Evolutionary conservation across 2,329 filamentous ascomycete genomes (phyloP), one percentile per base, ranked within the genome.

Genomic region (Chaetomium globosum): DNA sequence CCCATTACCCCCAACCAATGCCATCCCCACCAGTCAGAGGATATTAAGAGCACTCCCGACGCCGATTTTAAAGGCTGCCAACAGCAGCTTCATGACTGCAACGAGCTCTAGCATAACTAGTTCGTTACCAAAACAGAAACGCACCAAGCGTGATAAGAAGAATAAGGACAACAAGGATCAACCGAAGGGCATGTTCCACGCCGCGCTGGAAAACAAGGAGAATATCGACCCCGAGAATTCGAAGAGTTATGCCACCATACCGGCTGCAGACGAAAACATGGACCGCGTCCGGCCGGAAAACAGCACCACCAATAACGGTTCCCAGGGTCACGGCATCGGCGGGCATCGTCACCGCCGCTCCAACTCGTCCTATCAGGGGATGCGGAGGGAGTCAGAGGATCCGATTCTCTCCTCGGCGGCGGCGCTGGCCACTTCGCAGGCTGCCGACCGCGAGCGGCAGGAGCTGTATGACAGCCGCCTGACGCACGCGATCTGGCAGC

Each of bases 401-500:
- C 57, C 64, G 64, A 60, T 75, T 61, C 72, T 86, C 30, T 81
- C 82, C 0, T 83, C 84, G 0, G 85, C 86, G 0, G 83, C 85
- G 0, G 58, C 68, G 13, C 64, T 72, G 1, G 71, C 71, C 10
- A 69, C 59, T 49, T 84, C 87, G 59, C 84, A 86, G 8, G 78
- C 89, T 48, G 86, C 86, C 0, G 89, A 92, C 65, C 87, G 87
- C 69, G 89, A 93, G 74, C 86, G 91, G 7, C 89, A 92, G 73
- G 81, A 83, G 65, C 86, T 84, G 8, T 98, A 96, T 76, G 93
- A 98, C 74, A 87, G 85, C 62, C 88, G 93, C 2, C 84, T 99
- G 16, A 98, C 95, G 0, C 91, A 96, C 71, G 89, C 91, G 12
- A 98, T 97, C 70, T 99, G 95, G 95, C 90, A 94, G 66, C 83